A percentile compares a stretch with the other conserved stretches of the same genome.
Conservation (phyloP, 176 grass and related monocot genomes). For the Aegilops tauschii region DNA sequence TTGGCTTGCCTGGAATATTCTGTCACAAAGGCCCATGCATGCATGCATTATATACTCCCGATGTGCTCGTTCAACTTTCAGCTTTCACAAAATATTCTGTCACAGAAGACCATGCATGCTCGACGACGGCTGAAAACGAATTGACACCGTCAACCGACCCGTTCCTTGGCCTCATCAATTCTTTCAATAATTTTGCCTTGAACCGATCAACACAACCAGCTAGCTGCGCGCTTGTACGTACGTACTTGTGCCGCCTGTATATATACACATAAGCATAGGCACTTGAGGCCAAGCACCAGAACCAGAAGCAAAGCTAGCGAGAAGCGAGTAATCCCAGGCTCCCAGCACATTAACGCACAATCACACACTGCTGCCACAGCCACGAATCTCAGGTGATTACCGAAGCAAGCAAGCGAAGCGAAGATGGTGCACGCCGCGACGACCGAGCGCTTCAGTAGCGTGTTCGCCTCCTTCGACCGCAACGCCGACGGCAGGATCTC, state of each 20-base stretch:
- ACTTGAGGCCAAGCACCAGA: neutral
- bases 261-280: neutral
- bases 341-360: no score
- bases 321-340: no score
- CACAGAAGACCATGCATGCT: neutral
- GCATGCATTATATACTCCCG: no score
- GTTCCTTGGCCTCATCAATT: neutral
- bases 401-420: neutral
- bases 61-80: no score
- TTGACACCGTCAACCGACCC: neutral
- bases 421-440: neutral
- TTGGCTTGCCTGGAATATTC: no score
- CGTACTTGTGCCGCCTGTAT: neutral
- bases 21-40: no score
- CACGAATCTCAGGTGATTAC: neutral
- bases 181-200: neutral
- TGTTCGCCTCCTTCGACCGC: slow-evolving; percentile 22
- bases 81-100: no score
- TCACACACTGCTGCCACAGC: no score
- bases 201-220: neutral
- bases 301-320: neutral
- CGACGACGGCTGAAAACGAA: neutral
- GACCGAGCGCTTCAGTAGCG: neutral
- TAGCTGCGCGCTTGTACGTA: neutral
- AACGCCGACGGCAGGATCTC: slow-evolving; percentile 39